Percentiles rank a stretch among this genome's conserved stretches.
These are phyloP conservation scores for Mycothermus thermophilus DNA, from an alignment of 495 filamentous ascomycete species.

Conservation along the genomic window DNA sequence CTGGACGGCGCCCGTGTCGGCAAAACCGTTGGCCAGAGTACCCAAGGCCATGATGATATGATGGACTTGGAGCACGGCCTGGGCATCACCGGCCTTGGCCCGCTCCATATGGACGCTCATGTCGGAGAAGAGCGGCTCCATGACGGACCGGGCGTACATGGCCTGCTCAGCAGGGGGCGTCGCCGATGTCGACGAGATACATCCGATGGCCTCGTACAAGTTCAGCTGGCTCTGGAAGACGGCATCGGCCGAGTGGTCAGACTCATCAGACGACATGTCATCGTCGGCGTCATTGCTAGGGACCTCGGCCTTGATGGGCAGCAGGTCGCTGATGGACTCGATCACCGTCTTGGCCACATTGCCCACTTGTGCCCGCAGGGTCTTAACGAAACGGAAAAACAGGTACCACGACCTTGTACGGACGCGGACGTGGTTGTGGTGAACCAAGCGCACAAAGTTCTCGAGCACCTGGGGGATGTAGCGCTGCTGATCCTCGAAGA, in stretches of 20 bases:
- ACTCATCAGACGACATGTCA: conserved; percentile 86
- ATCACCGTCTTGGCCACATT: conserved; percentile 83
- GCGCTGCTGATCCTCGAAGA: conserved; percentile 70
- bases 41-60: conserved; percentile 94
- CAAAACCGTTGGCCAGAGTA: conserved; percentile 77
- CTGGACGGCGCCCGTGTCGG: conserved; percentile 63
- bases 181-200: conserved; percentile 62
- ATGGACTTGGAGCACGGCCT: conserved; percentile 75
- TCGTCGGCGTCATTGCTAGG: conserved; percentile 64
- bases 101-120: conserved; percentile 61
- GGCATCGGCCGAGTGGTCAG: conserved; percentile 73
- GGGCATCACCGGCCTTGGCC: conserved; percentile 67
- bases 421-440: conserved; percentile 72
- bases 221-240: conserved; percentile 83
- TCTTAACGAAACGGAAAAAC: conserved; percentile 86
- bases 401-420: conserved; percentile 91
- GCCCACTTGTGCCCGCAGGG: conserved; percentile 65
- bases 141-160: conserved; percentile 67
- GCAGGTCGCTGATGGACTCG: conserved; percentile 71
- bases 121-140: conserved; percentile 72
- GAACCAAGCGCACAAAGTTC: conserved; percentile 77
- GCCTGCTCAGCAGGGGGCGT: conserved; percentile 72
- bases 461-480: conserved; percentile 79
- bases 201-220: conserved; percentile 88
- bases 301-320: conserved; percentile 81